phyloP scores from a whole-genome alignment of 2,329 filamentous ascomycete species.

The Byssochlamys sp. region DNA sequence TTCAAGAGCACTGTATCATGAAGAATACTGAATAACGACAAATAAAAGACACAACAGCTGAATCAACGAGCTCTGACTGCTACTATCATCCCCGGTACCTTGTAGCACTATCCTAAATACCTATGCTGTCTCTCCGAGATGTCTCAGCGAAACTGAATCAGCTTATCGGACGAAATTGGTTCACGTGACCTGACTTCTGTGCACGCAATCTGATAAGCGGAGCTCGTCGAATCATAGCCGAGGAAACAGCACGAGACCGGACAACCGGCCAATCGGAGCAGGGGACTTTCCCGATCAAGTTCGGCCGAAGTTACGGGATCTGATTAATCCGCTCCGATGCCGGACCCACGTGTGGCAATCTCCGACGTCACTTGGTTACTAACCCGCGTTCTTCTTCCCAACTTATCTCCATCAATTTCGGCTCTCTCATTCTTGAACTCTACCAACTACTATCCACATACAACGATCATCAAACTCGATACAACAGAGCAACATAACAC shows the following conservation, averaged over 20 bases:
- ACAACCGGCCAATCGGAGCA: not conserved
- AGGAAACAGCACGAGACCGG: not conserved
- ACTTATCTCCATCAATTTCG: slow-evolving; percentile 6
- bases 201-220: not conserved
- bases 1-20: not conserved
- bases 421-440: not conserved
- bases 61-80: too few species aligned
- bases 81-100: too few species aligned
- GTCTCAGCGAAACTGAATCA: not conserved
- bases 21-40: not conserved
- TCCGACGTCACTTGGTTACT: not conserved
- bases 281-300: slow-evolving; percentile 10
- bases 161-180: not conserved
- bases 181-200: not conserved
- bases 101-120: too few species aligned
- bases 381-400: slow-evolving; percentile 7
- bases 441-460: not conserved
- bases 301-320: slow-evolving; percentile 5
- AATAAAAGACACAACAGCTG: not conserved
- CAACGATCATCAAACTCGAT: not conserved
- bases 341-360: not conserved
- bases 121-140: too few species aligned
- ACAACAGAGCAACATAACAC: not conserved
- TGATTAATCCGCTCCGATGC: not conserved
- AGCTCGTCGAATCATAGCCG: not conserved